These are phyloP conservation scores for Rosa lucieae DNA, from an alignment of 306 rosid genomes.

Conservation along the genomic window DNA sequence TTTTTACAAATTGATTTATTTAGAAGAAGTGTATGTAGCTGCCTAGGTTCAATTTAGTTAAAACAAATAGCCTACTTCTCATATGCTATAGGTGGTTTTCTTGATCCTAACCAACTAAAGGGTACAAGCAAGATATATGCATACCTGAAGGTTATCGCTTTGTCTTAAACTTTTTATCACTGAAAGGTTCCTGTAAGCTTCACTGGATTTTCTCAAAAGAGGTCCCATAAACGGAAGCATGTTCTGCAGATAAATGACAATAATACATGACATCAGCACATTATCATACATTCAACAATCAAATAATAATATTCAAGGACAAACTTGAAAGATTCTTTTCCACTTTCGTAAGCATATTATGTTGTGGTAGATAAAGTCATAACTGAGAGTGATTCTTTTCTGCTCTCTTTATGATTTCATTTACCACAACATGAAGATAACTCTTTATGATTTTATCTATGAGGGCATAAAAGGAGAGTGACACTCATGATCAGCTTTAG, in stretches of 20 bases:
- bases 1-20: conserved; percentile 11
- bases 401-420: not conserved
- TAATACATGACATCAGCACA: conserved; percentile 17
- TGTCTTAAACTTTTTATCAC: conserved; percentile 92
- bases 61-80: not conserved
- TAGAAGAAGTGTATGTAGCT: not conserved
- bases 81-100: not conserved
- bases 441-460: not conserved
- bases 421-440: not conserved
- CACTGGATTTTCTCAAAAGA: conserved; percentile 90
- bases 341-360: not conserved
- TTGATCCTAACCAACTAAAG: not conserved
- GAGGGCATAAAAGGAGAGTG: no score
- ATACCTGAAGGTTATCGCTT: conserved; percentile 95
- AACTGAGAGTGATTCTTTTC: not conserved
- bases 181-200: conserved; percentile 74
- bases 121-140: conserved; percentile 25
- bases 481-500: not conserved
- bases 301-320: not conserved
- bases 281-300: not conserved
- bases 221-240: conserved; percentile 92
- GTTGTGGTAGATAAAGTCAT: not conserved
- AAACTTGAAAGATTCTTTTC: not conserved
- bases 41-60: not conserved
- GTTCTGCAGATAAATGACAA: conserved; percentile 57